phyloP scores from a whole-genome alignment of 2,329 filamentous ascomycete genomes.

The Colletotrichum tropicicola region DNA sequence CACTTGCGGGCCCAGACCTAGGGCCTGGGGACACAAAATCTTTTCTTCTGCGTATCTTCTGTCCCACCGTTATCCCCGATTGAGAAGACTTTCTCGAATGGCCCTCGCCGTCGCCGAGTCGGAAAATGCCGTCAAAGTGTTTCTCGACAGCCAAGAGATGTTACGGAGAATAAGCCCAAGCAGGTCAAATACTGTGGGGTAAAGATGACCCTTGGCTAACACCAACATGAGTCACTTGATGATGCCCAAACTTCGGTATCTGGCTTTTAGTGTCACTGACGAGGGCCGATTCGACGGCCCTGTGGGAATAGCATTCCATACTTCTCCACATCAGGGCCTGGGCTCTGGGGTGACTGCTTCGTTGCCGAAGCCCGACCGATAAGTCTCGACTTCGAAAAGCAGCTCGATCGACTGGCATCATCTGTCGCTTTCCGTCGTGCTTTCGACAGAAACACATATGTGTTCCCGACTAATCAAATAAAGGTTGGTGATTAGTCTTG shows the following conservation, averaged over 20 bases:
- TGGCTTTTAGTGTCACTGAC: not conserved
- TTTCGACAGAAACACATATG: too few species aligned
- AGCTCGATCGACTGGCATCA: not conserved
- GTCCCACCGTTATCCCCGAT: not conserved
- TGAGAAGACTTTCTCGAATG: not conserved
- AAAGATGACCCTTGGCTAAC: not conserved
- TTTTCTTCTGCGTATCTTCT: not conserved
- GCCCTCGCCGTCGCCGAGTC: not conserved
- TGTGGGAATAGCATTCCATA: not conserved
- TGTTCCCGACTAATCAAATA: too few species aligned
- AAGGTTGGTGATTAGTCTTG: not conserved
- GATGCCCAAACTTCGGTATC: not conserved
- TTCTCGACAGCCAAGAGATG: not conserved
- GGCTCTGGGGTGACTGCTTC: not conserved
- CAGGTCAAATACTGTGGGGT: not conserved
- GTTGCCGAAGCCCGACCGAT: not conserved
- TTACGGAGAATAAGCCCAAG: not conserved
- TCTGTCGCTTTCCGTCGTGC: too few species aligned
- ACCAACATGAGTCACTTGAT: not conserved
- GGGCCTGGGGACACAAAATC: not conserved
- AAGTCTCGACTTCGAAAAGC: not conserved
- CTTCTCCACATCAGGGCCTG: not conserved
- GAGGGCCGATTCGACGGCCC: not conserved
- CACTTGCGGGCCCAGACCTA: not conserved
- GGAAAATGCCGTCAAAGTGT: not conserved